Percentiles rank a stretch among this genome's conserved stretches.
Conservation (phyloP, 75 land plant species). For the Isoetes taiwanensis region DNA sequence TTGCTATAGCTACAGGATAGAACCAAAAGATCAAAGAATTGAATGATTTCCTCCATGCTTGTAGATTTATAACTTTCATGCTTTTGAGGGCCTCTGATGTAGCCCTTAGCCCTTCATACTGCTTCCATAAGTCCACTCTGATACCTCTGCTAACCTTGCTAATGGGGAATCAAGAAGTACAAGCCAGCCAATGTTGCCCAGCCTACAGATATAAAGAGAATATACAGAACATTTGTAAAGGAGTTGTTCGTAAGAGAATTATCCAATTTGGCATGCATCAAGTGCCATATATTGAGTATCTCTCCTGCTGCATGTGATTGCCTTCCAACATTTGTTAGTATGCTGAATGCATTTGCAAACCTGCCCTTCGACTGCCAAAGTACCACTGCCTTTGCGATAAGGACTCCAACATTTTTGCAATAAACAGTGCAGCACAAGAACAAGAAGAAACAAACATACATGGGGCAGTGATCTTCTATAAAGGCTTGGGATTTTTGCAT, state of each 20-base stretch:
- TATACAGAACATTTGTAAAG: conserved; percentile 22
- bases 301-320: conserved; percentile 23
- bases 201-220: conserved; percentile 19
- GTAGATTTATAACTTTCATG: conserved; percentile 27
- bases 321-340: conserved; percentile 22
- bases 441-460: too few species aligned
- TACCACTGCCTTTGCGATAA: conserved; percentile 41
- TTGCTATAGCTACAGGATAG: too few species aligned
- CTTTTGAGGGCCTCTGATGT: conserved; percentile 17
- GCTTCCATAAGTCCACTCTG: conserved; percentile 20
- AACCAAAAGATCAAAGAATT: too few species aligned
- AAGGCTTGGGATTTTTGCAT: too few species aligned
- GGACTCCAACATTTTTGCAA: conserved; percentile 21
- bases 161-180: conserved; percentile 18
- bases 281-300: conserved; percentile 27
- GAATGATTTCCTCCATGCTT: conserved; percentile 22
- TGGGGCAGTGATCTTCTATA: too few species aligned
- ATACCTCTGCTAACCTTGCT: conserved; percentile 14
- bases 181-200: conserved; percentile 23
- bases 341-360: conserved; percentile 63
- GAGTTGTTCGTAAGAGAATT: conserved; percentile 20
- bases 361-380: conserved; percentile 69
- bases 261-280: conserved; percentile 24
- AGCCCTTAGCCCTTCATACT: conserved; percentile 21
- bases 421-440: conserved; percentile 12